Base-by-base conservation (phyloP, 2,329 filamentous ascomycete genomes). In the Diaporthe aspalathi region DNA sequence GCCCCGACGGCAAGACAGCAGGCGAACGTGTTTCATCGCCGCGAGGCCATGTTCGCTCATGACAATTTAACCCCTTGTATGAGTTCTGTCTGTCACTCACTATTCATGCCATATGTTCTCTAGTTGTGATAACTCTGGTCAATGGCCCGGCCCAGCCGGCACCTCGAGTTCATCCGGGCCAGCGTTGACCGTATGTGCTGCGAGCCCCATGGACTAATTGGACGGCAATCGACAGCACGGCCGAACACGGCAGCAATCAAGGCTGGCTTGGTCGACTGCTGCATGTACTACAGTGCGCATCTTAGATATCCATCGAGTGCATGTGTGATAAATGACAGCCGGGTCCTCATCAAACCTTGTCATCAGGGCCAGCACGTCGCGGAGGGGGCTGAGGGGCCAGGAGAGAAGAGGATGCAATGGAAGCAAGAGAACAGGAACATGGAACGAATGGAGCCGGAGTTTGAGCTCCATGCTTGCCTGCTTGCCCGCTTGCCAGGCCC, bases 301-400 rank as follows among this genome's bases (percentile, higher is more conserved):
- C 65, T 29, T 56, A 22, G 40, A 68, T 29, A 29, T 43, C 32
- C 35, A 53, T 32, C 50, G 32, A 27, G 8, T 50, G 12, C 24
- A 38, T 24, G 52, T 60, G 54, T 60, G 53, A 68, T 60, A 60
- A 68, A 50, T 68, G 53, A 60, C 67, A 38, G 53, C 67, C 67
- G 52, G 56, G 56, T 43, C 53, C 56, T 60, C 53, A 68, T 68
- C 53, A 60, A 60, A 68, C 43, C 66, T 65, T 65, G 60, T 38
- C 32, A 29, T n/a, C n/a, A n/a, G n/a, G n/a, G n/a, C n/a, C n/a
- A n/a, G n/a, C n/a, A n/a, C n/a, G n/a, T n/a, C n/a, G n/a, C n/a
- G 40, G 29, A 45, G 32, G 32, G 32, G 5, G 53, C 8, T 8
- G 43, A 24, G 12, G 35, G 35, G 35, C 35, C 35, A 38, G 35